phyloP scores from a whole-genome alignment of 306 rosid genomes.

The Gastrolobium villosum region DNA sequence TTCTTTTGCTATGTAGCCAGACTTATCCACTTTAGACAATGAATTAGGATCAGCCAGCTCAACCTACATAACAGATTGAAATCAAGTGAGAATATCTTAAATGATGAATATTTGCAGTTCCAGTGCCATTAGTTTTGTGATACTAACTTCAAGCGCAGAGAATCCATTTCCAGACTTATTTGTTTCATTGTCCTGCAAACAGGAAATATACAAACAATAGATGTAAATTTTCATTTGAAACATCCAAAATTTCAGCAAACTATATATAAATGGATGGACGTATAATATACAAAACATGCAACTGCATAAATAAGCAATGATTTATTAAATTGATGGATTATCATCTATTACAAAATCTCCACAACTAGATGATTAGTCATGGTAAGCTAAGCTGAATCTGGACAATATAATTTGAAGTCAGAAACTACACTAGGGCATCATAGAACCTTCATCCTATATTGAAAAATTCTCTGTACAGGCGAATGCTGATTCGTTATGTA shows the following conservation, averaged over 20 bases:
- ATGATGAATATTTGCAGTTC: constrained; percentile 44
- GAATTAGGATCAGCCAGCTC: constrained; percentile 86
- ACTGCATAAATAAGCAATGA: constrained; percentile 6
- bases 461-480: constrained; percentile 8
- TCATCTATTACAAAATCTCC: constrained; percentile 19
- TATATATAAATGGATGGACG: constrained; percentile 25
- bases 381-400: neutral
- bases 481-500: neutral
- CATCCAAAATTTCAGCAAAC: constrained; percentile 3
- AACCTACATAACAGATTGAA: constrained; percentile 60
- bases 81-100: constrained; percentile 31
- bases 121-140: constrained; percentile 43
- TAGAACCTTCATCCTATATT: constrained; percentile 31
- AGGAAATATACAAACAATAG: constrained; percentile 43
- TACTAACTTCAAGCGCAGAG: constrained; percentile 84
- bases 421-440: constrained; percentile 2
- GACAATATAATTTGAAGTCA: constrained; percentile 14
- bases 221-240: constrained; percentile 23
- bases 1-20: constrained; percentile 96
- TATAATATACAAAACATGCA: neutral
- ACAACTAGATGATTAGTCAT: constrained; percentile 23
- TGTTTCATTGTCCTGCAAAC: constrained; percentile 84
- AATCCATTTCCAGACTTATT: constrained; percentile 82
- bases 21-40: constrained; percentile 91
- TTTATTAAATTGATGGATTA: neutral